Percentiles rank a stretch among this genome's conserved stretches.
Evolutionary conservation across 768 basidiomycete species (phyloP).

Genomic region (Mycena latifolia): DNA sequence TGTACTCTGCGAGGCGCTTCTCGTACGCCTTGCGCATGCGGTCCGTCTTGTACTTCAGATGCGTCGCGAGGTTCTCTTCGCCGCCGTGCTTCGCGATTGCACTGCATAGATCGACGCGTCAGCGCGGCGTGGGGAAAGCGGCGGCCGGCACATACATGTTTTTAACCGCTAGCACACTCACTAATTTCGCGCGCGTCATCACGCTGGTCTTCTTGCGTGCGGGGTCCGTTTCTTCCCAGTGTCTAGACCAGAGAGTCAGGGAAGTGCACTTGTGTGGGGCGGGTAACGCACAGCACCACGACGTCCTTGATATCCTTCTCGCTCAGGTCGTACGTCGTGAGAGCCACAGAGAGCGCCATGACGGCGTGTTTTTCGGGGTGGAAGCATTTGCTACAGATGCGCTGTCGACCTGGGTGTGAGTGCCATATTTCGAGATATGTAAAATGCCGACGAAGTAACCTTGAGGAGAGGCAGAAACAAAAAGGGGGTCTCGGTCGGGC

Average conservation of each 20-base stretch:
- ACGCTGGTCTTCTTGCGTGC: not conserved
- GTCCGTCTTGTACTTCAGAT: too few species aligned
- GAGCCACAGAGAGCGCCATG: not conserved
- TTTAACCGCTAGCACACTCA: not conserved
- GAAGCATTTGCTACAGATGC: conserved; percentile 7
- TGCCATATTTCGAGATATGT: too few species aligned
- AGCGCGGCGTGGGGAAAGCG: not conserved
- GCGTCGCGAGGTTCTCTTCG: too few species aligned
- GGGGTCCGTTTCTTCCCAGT: conserved; percentile 11
- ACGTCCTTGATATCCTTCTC: conserved; percentile 10
- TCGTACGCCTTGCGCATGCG: too few species aligned
- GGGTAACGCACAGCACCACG: not conserved
- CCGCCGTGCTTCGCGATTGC: too few species aligned
- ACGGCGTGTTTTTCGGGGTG: not conserved
- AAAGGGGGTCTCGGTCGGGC: not conserved
- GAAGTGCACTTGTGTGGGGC: not conserved
- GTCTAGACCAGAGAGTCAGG: not conserved
- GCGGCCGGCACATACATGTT: not conserved
- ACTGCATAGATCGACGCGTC: not conserved
- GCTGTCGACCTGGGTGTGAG: not conserved
- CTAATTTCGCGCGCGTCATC: conserved; percentile 3
- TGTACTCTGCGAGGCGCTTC: too few species aligned
- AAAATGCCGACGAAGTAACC: not conserved
- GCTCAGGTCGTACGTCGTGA: conserved; percentile 10
- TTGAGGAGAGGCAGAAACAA: conserved; percentile 7